Percentiles rank a stretch among this genome's conserved stretches.
Evolutionary conservation across 768 basidiomycete species (phyloP).

Genomic region (Nevesoporus exiguus): DNA sequence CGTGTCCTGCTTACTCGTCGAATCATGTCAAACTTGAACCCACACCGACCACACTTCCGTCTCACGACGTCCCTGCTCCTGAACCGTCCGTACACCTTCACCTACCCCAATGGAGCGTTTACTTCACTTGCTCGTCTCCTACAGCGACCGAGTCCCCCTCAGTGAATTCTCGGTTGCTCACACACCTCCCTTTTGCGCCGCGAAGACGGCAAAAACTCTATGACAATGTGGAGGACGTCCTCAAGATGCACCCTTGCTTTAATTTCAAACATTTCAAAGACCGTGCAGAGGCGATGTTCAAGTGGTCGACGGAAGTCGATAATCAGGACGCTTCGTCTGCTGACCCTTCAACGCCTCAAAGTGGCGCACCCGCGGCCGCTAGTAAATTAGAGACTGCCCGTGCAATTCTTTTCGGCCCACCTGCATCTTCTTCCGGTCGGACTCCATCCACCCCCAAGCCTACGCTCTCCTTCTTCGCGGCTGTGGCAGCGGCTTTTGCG

Average conservation of each 20-base stretch:
- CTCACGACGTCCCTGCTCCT: conserved; percentile 10
- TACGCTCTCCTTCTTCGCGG: conserved; percentile 50
- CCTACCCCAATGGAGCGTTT: conserved; percentile 17
- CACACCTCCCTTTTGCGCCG: conserved; percentile 39
- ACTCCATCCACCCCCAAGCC: conserved; percentile 14
- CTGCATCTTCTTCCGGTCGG: conserved; percentile 12
- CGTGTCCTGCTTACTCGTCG: conserved; percentile 13
- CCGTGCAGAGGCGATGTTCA: conserved; percentile 44
- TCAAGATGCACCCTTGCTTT: conserved; percentile 49
- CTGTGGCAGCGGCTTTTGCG: conserved; percentile 56
- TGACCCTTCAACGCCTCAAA: conserved; percentile 27
- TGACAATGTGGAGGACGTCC: conserved; percentile 38
- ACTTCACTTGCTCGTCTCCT: conserved; percentile 23
- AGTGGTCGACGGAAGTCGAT: conserved; percentile 36
- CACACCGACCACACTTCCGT: conserved; percentile 23
- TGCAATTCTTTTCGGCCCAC: conserved; percentile 30
- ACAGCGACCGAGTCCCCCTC: conserved; percentile 22
- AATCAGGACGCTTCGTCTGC: conserved; percentile 7
- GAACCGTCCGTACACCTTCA: conserved; percentile 25
- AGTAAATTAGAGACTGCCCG: conserved; percentile 28
- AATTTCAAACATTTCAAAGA: conserved; percentile 46
- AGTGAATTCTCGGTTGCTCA: conserved; percentile 39
- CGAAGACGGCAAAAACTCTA: conserved; percentile 37
- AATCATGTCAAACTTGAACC: conserved; percentile 38
- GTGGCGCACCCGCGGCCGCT: conserved; percentile 13